Base-by-base conservation (phyloP, 495 filamentous ascomycete genomes). In the Xylaria sp. region DNA sequence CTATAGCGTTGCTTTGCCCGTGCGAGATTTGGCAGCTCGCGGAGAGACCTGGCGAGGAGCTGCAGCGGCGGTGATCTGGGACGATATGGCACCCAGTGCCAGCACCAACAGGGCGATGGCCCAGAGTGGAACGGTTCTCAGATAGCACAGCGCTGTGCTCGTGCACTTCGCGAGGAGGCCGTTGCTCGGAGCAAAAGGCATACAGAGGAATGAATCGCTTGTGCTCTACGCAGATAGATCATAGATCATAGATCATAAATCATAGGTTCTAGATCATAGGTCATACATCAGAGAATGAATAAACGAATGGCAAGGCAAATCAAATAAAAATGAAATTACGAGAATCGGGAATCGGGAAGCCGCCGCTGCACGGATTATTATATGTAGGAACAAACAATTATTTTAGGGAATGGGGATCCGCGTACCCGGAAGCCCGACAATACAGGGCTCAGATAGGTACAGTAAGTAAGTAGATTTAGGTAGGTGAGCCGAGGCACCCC, bases 51-150 rank as follows among this genome's bases (percentile, higher is more conserved):
- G 69, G 24, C 41, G 68, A 17, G 24, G 64, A 3, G 5, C 46
- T 70, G 48, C 24, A 41, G 37, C 41, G 31, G 37, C 50, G 69
- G 62, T 67, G 67, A 77, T 8, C 17, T 43, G 50, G 1, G 70
- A 68, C 40, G 79, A 77, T 17, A 83, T 62, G 14, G 79, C 76
- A 17, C 73, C 78, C 8, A 80, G 11, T 29, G 81, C 57, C 5
- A 83, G 53, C 1, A 83, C 67, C 1, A 76, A 14, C 4, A 84
- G 11, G n/a, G 77, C 82, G 52, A 83, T 72, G 35, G 77, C 65
- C 83, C 82, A 85, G 44, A 85, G 80, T 63, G 81, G 76, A 19
- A 76, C 62, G 46, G 73, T 77, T 68, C 83, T 79, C 24, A 77
- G 53, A 55, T 80, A 68, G 72, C 82, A 85, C 69, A 84, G 71